Evolutionary conservation across 2,329 filamentous ascomycete species (phyloP), one percentile per base, ranked within the genome.

Genomic region (Verticillium klebahnii): DNA sequence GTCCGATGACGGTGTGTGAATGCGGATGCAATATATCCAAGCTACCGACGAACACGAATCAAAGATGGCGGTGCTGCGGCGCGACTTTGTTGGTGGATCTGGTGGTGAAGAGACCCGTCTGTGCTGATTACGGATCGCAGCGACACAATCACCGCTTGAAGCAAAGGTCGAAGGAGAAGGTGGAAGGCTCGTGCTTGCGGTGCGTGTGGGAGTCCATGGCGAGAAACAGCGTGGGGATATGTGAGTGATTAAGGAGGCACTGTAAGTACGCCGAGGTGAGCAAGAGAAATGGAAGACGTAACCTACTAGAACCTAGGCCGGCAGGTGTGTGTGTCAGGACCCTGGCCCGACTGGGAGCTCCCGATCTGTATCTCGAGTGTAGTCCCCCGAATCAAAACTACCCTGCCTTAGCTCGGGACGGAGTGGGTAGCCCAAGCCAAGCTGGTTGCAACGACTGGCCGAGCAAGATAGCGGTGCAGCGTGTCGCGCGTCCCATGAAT

Each of bases 281-380:
- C 40, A 50, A 19, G 56, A 58, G 29, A 59, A 56, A 58, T 65
- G 62, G 57, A 64, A 50, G 61, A 65, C 62, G 63, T 65, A 64
- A 61, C 59, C 37, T 61, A 57, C n/a, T 50, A 50, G 40, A 9
- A 19, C 40, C 40, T 23, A 23, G 40, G n/a, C 40, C 40, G 23
- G n/a, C 23, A 50, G n/a, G 39, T 40, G 40, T 50, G 40, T 50
- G 40, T 50, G 40, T 50, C 40, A 64, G 56, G 56, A 64, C 63
- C 63, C 61, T 64, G 63, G 61, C 62, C 58, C 31, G 57, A 34
- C 40, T 50, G 19, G 40, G 40, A 50, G 40, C 40, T 50, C 40
- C 40, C 40, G 40, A 50, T 50, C 40, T 50, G 40, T 50, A 50
- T 50, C 40, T 50, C 7, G n/a, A 50, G n/a, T 50, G 40, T 11